Conservation (phyloP, 2,329 filamentous ascomycete species). For the Mycosphaerella sp. region DNA sequence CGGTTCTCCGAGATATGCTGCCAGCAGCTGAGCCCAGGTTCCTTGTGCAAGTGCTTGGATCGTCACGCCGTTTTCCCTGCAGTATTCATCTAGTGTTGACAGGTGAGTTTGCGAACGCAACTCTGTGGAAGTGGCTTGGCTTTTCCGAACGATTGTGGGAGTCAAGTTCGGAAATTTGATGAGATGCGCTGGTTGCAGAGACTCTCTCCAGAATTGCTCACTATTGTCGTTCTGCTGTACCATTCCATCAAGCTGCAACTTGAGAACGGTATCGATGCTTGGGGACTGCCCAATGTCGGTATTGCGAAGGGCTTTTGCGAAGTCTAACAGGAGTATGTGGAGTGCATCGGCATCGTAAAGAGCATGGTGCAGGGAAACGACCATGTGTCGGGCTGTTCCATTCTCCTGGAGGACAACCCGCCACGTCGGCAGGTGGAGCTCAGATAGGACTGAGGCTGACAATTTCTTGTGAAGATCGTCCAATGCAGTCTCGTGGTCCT, state of each 20-base stretch:
- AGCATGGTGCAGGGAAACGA: slow-evolving; percentile 65
- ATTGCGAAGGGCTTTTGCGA: slow-evolving; percentile 42
- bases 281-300: slow-evolving; percentile 20
- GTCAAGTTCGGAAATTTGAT: slow-evolving; percentile 73
- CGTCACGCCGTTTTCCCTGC: slow-evolving; percentile 56
- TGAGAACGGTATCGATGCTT: slow-evolving; percentile 37
- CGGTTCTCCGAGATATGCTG: slow-evolving; percentile 68
- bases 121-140: slow-evolving; percentile 34
- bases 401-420: slow-evolving; percentile 45
- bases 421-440: slow-evolving; percentile 58
- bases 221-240: slow-evolving; percentile 1
- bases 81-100: slow-evolving; percentile 49
- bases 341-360: slow-evolving; percentile 80
- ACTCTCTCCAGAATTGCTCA: slow-evolving; percentile 55
- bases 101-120: slow-evolving; percentile 39
- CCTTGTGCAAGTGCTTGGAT: slow-evolving; percentile 70
- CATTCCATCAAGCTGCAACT: slow-evolving; percentile 36
- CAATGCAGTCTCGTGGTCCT: neutral
- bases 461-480: slow-evolving; percentile 1
- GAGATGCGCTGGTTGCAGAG: slow-evolving; percentile 36
- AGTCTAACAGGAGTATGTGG: slow-evolving; percentile 54
- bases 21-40: slow-evolving; percentile 68
- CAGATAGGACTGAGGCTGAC: slow-evolving; percentile 33
- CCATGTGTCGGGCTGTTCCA: slow-evolving; percentile 29
- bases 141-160: slow-evolving; percentile 45